phyloP scores from a whole-genome alignment of 2,329 filamentous ascomycete species.

The Podosphaera leucotricha region DNA sequence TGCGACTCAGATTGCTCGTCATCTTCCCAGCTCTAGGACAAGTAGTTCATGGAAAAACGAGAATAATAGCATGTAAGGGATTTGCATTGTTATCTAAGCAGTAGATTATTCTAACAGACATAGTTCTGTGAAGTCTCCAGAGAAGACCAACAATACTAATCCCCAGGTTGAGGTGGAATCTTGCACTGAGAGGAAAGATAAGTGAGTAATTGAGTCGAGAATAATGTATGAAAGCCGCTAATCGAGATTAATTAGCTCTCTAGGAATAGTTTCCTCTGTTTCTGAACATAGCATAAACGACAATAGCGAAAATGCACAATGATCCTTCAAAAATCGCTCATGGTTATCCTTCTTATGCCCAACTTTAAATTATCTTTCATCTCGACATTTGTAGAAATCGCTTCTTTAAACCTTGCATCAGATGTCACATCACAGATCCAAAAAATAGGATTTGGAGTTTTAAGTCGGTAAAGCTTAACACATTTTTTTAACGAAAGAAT shows the following conservation, averaged over 20 bases:
- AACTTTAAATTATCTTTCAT: slow-evolving; percentile 6
- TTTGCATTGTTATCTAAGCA: slow-evolving; percentile 5
- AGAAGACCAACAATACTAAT: slow-evolving; percentile 15
- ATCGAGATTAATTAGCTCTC: slow-evolving; percentile 3
- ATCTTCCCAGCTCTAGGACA: slow-evolving; percentile 11
- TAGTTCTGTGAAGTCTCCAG: slow-evolving; percentile 7
- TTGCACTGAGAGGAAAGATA: slow-evolving; percentile 1
- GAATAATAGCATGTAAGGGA: slow-evolving; percentile 3
- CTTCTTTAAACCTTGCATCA: not conserved
- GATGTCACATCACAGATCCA: slow-evolving; percentile 4
- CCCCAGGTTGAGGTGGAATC: slow-evolving; percentile 9
- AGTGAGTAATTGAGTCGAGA: slow-evolving; percentile 5
- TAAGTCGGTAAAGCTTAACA: slow-evolving; percentile 6
- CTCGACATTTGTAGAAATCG: slow-evolving; percentile 1
- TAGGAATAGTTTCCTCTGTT: slow-evolving; percentile 11
- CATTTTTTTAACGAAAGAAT: slow-evolving; percentile 9
- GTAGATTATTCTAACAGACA: not conserved
- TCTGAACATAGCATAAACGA: slow-evolving; percentile 16
- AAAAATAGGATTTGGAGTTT: not conserved
- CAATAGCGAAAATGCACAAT: slow-evolving; percentile 13
- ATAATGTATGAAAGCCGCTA: not conserved
- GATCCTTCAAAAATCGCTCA: slow-evolving; percentile 14
- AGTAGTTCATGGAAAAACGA: slow-evolving; percentile 16
- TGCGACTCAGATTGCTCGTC: slow-evolving; percentile 13
- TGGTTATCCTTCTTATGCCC: slow-evolving; percentile 7